These are phyloP conservation scores for Tribonema minus DNA, from an alignment of 108 stramenopile species.

Conservation along the genomic window DNA sequence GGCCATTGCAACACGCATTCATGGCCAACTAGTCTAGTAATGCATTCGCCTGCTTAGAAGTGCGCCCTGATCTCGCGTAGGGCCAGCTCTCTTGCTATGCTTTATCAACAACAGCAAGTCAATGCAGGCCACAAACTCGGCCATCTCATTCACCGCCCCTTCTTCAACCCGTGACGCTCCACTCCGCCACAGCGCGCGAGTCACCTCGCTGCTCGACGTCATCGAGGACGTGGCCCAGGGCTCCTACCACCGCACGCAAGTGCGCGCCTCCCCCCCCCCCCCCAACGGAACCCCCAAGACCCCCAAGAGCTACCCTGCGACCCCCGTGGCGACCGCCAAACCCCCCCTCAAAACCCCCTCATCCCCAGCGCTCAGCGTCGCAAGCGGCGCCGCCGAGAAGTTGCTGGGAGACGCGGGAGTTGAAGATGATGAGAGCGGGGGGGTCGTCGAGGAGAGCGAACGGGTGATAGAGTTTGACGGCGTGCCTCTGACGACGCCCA, in stretches of 20 bases:
- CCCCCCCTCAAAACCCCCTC: background rate
- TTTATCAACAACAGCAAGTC: too few species aligned
- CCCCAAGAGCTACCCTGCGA: background rate
- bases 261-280: background rate
- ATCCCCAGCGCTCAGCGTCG: too few species aligned
- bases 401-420: background rate
- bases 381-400: background rate
- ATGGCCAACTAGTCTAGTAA: too few species aligned
- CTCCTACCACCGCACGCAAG: background rate
- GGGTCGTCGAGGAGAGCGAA: background rate
- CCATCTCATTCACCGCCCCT: too few species aligned
- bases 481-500: constrained; percentile 46
- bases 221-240: constrained; percentile 36
- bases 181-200: too few species aligned
- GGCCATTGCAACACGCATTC: too few species aligned
- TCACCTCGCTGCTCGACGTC: constrained; percentile 46
- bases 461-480: constrained; percentile 43
- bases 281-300: too few species aligned
- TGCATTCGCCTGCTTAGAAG: too few species aligned
- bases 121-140: too few species aligned
- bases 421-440: background rate
- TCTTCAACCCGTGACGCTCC: too few species aligned
- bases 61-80: too few species aligned
- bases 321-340: background rate
- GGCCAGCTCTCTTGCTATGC: too few species aligned